A percentile compares a stretch with the other conserved stretches of the same genome.
Evolutionary conservation across 176 grass and related monocot genomes (phyloP).

Genomic region (Carex pumila): DNA sequence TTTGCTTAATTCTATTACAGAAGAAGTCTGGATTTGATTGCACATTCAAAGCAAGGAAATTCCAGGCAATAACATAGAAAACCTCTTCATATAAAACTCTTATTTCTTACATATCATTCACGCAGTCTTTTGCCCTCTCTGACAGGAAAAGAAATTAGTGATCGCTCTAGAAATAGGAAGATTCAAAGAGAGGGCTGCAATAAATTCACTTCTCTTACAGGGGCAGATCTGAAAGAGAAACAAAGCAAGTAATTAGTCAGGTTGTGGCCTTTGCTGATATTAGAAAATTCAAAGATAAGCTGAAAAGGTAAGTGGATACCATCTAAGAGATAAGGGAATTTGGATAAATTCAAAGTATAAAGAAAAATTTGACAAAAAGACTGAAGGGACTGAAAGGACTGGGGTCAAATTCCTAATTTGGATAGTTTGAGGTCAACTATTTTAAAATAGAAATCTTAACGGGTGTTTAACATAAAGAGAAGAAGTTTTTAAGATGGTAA

Average conservation of each 20-base stretch:
- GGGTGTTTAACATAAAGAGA: not conserved
- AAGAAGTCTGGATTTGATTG: conserved; percentile 1
- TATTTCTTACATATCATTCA: not conserved
- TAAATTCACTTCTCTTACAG: conserved; percentile 6
- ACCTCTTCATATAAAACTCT: not conserved
- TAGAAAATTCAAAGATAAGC: conserved; percentile 1
- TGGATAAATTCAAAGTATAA: not conserved
- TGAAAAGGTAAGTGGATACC: not conserved
- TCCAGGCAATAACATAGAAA: not conserved
- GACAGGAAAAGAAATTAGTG: not conserved
- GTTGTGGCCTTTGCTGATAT: not conserved
- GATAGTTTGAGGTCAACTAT: not conserved
- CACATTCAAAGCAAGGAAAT: conserved; percentile 9
- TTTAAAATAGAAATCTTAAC: not conserved
- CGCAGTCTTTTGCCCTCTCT: not conserved
- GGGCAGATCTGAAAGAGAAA: conserved; percentile 14
- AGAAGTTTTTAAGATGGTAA: not conserved
- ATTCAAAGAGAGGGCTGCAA: not conserved
- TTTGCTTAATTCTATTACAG: not conserved
- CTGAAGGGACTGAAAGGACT: not conserved
- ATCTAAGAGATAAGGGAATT: not conserved
- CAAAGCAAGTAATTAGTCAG: not conserved
- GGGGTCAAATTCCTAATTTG: not conserved
- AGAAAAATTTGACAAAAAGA: not conserved
- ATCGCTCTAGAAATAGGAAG: not conserved